A percentile compares a stretch with the other conserved stretches of the same genome.
These are phyloP conservation scores for Alloascoidea africana DNA, from an alignment of 805 yeast genomes.

Conservation along the genomic window DNA sequence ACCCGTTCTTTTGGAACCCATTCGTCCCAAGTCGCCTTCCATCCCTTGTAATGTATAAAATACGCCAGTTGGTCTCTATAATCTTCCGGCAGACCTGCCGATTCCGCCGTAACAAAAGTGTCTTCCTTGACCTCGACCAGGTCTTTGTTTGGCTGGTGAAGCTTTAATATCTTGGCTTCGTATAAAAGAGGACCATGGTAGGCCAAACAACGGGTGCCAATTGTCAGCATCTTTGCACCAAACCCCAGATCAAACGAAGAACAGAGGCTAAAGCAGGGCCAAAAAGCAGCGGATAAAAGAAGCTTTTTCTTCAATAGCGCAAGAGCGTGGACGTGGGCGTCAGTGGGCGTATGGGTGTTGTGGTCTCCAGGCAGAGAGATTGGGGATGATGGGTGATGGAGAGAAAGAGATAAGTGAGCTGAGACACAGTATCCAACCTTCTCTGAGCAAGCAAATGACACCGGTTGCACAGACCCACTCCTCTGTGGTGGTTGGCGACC, in stretches of 20 bases:
- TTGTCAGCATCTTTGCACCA: slow-evolving; percentile 9
- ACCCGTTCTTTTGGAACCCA: slow-evolving; percentile 72
- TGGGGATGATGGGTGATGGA: too few relatives aligned
- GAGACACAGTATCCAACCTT: too few relatives aligned
- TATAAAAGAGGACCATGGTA: slow-evolving; percentile 85
- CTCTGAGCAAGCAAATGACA: too few relatives aligned
- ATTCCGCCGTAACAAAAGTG: slow-evolving; percentile 22
- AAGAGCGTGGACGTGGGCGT: too few relatives aligned
- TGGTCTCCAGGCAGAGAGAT: too few relatives aligned
- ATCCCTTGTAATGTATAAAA: slow-evolving; percentile 82
- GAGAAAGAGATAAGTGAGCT: too few relatives aligned
- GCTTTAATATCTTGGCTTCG: slow-evolving; percentile 70
- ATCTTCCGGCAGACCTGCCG: slow-evolving; percentile 20
- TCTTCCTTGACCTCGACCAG: slow-evolving; percentile 19
- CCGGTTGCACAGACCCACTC: slow-evolving; percentile 2
- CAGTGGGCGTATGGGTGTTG: too few relatives aligned
- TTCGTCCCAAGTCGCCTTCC: slow-evolving; percentile 97
- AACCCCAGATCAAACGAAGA: too few relatives aligned
- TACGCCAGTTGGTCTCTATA: slow-evolving; percentile 26
- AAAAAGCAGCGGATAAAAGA: too few relatives aligned
- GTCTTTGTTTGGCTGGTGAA: slow-evolving; percentile 38
- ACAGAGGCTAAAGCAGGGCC: too few relatives aligned
- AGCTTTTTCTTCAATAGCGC: too few relatives aligned
- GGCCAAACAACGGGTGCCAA: slow-evolving; percentile 39
- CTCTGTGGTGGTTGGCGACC: slow-evolving; percentile 29